Base-by-base conservation (phyloP, 768 basidiomycete genomes). In the Boletus sensibilis region DNA sequence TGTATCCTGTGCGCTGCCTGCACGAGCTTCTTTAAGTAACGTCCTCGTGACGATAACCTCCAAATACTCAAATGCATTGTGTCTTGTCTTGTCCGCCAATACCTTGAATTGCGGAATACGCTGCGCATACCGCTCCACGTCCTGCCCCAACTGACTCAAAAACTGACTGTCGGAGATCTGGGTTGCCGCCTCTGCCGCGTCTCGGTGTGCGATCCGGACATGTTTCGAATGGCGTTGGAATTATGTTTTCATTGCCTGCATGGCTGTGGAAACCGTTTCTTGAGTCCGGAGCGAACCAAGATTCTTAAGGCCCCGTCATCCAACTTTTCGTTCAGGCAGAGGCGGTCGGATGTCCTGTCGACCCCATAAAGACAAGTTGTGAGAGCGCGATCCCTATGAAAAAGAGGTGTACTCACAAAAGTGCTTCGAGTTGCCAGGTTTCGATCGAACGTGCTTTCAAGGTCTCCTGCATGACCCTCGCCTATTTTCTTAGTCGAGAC, bases 271-370 rank as follows among this genome's bases (percentile, higher is more conserved):
- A 64, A 75, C 9, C 73, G 68, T 21, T 53, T 63, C 8, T 54
- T 40, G 0, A 78, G 67, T 1, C 75, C 78, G 2, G 47, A 35
- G 14, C 18, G 38, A 21, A 72, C 46, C 6, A 79, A 59, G 0
- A 72, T 68, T 7, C 35, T 55, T 0, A 78, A 4, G 0, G 64
- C 64, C 0, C 67, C 63, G 2, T 68, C 68, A 7, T 62, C 58
- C 18, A 75, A 21, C 4, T 59, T 50, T 18, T 68, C 62, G 2
- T 23, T 59, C 18, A 77, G 8, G 9, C 53, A 44, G 16, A 77
- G 53, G 13, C 51, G 49, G 39, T 70, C 70, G 0, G 46, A 58
- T 12, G 23, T 14, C 37, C 74, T 75, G 14, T 13, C 18, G 13
- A 41, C 2, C 7, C 18, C 59, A 27, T 11, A 7, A 16, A 14